Evolutionary conservation across 169 alveolate genomes (phyloP), one percentile per base, ranked within the genome.

Genomic region (Plasmodium malariae): DNA sequence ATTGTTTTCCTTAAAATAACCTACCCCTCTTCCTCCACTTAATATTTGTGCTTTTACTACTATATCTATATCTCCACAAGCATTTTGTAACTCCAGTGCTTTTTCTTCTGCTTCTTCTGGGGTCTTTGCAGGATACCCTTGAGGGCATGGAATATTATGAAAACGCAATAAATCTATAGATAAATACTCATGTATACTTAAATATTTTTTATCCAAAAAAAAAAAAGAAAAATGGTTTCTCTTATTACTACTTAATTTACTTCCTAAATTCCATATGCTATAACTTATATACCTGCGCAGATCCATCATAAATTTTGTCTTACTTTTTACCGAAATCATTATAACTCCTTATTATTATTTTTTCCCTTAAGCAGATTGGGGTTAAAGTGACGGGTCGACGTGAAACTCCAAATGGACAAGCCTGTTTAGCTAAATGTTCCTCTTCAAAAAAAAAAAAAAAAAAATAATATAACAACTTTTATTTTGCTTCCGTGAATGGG

Each of bases 11-110:
- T 91, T 94, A 91, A 97, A 97, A 60, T 86, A 62, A 7, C 99
- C 99, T 60, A 93, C 88, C 0, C 98, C 98, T 86, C 99, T 94
- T 2, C 99, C 99, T 17, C 98, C 99, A 63, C 98, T 96, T 24
- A 95, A 96, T 37, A 95, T 97, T 88, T 95, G 96, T 7, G 97
- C 97, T 89, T 96, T 96, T 5, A 96, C 72, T 28, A 96, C 97
- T 12, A 87, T 62, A 14, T 91, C 93, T 1, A 32, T 34, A 36
- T 93, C 90, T 2, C 85, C 86, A 37, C 94, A 74, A 12, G 28
- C 32, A 24, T 78, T 89, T 28, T 89, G 94, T 17, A 95, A 78
- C 74, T 90, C 89, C 24, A 69, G 57, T 17, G 96, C 91, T 74
- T 89, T 93, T 24, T 74, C 93, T 63, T 93, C 94, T 14, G 96